Evolutionary conservation across 306 rosid genomes (phyloP), one percentile per base, ranked within the genome.

Genomic region (Benincasa hispida): DNA sequence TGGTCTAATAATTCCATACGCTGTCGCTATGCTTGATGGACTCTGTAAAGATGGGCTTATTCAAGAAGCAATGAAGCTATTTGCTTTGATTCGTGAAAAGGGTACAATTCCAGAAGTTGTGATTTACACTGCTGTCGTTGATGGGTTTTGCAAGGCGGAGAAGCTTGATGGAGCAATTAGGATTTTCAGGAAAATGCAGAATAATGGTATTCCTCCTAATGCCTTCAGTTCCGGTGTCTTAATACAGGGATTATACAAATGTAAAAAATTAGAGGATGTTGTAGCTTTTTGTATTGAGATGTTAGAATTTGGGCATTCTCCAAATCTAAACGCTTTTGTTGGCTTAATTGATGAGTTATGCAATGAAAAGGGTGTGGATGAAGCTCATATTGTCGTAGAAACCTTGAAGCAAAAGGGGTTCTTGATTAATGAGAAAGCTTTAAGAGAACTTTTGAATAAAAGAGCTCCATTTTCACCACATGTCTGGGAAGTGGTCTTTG

Each of bases 11-110:
- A 94, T 94, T 74, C 98, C 98, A 51, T 91, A 89, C 74, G 93
- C 96, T 3, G 96, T 91, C 72, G 96, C 97, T 24, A 94, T 94
- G 98, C 97, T 94, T 42, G 98, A 94, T 77, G 91, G 97, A 48
- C 86, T 94, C n/a, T 91, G 98, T 82, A 91, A 94, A 83, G 97
- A 94, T 80, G 98, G 96, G 54, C 87, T 89, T 60, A 93, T 90
- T 72, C 96, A 94, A 85, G 98, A 91, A 74, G 95, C 98, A 30
- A 87, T 94, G 95, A 91, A 91, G 69, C 95, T 94, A 68, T 91
- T 94, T 42, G 93, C 91, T 28, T 75, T 82, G 79, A 90, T 94
- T 91, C 90, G 96, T 5, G 97, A 91, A 78, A 94, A 90, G 84
- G 93, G 98, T 50, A 87, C 96, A 9, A 90, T 94, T 80, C 98